phyloP scores from a whole-genome alignment of 257 asterid species.

The Nicotiana undulata region DNA sequence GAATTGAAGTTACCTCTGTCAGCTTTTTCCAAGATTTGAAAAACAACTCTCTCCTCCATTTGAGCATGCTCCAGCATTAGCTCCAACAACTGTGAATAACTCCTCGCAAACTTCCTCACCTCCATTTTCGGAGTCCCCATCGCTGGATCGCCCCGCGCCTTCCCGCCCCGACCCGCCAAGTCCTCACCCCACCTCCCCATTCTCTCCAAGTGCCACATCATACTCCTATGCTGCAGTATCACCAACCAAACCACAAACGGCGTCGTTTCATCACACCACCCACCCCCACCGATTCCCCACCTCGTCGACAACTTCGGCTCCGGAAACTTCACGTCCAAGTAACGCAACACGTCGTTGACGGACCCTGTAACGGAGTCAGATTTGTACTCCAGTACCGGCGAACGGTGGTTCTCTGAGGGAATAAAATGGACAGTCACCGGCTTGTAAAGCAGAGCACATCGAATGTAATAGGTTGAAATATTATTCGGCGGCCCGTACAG shows the following conservation, averaged over 20 bases:
- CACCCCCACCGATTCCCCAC: conserved; percentile 31
- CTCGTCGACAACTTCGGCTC: conserved; percentile 47
- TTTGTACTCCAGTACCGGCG: conserved; percentile 53
- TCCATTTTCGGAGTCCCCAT: conserved; percentile 95
- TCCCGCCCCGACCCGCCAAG: conserved; percentile 80
- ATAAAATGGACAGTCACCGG: conserved; percentile 58
- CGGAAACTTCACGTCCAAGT: conserved; percentile 77
- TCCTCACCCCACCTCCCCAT: conserved; percentile 93
- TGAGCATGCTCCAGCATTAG: conserved; percentile 94
- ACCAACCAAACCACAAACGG: conserved; percentile 87
- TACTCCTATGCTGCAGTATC: conserved; percentile 81
- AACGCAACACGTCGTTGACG: conserved; percentile 51
- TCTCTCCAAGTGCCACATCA: conserved; percentile 85
- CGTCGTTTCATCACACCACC: conserved; percentile 78
- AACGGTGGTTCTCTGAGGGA: conserved; percentile 47
- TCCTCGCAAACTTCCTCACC: conserved; percentile 72
- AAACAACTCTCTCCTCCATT: conserved; percentile 90
- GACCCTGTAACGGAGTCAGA: conserved; percentile 82
- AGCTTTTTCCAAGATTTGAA: conserved; percentile 83
- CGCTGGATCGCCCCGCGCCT: conserved; percentile 63
- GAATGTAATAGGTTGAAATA: conserved; percentile 63
- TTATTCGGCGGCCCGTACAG: conserved; percentile 66
- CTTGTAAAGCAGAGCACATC: conserved; percentile 75
- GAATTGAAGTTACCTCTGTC: conserved; percentile 62
- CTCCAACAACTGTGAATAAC: conserved; percentile 64